phyloP scores from a whole-genome alignment of 2,329 filamentous ascomycete genomes.

The Pyrenophora seminiperda region DNA sequence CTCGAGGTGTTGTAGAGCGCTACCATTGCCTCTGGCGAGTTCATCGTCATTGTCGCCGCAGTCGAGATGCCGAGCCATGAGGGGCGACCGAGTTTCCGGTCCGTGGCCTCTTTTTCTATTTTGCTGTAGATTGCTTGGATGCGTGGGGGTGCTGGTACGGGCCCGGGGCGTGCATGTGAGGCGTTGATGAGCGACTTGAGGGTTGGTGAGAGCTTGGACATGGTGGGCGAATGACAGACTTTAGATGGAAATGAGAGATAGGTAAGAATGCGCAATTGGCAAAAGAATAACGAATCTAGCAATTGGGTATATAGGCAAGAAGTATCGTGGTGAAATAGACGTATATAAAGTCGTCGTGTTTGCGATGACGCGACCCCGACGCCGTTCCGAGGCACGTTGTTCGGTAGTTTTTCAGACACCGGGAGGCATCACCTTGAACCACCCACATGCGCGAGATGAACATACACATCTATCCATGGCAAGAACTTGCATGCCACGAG shows the following conservation, averaged over 20 bases:
- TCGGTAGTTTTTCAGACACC: slow-evolving; percentile 13
- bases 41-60: slow-evolving; percentile 83
- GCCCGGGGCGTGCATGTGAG: slow-evolving; percentile 43
- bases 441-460: too few relatives aligned
- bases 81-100: slow-evolving; percentile 37
- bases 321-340: not conserved
- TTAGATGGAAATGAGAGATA: not conserved
- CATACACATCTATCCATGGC: too few relatives aligned
- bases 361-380: slow-evolving; percentile 8
- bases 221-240: slow-evolving; percentile 13
- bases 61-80: slow-evolving; percentile 55
- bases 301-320: not conserved
- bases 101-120: slow-evolving; percentile 41
- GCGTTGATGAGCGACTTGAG: slow-evolving; percentile 46
- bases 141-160: slow-evolving; percentile 39
- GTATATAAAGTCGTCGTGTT: slow-evolving; percentile 3
- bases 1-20: slow-evolving; percentile 60
- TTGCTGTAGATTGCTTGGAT: slow-evolving; percentile 40
- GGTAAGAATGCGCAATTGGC: not conserved
- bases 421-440: not conserved
- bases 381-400: slow-evolving; percentile 11
- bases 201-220: slow-evolving; percentile 45
- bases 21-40: slow-evolving; percentile 76
- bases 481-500: too few relatives aligned
- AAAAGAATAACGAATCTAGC: not conserved